Percentiles rank a stretch among this genome's conserved stretches.
These are phyloP conservation scores for Mycena latifolia DNA, from an alignment of 768 basidiomycete genomes.

Conservation along the genomic window DNA sequence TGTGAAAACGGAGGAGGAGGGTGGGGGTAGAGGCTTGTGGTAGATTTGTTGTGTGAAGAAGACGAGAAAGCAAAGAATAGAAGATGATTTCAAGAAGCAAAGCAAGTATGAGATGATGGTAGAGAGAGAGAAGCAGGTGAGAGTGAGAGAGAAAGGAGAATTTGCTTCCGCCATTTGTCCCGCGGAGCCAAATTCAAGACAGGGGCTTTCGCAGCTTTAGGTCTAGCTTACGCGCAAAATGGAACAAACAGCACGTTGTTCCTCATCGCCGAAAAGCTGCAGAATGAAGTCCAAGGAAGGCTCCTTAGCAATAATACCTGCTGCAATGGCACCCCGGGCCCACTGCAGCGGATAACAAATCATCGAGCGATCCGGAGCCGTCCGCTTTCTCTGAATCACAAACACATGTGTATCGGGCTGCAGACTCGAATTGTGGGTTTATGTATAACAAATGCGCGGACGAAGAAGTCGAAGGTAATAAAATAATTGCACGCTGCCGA, in stretches of 20 bases:
- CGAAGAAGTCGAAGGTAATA: constrained; percentile 24
- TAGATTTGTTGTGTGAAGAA: neutral
- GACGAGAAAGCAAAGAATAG: neutral
- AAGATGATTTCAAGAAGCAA: neutral
- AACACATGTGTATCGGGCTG: neutral
- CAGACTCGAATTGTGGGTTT: neutral
- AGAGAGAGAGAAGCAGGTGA: neutral
- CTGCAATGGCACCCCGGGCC: too few relatives aligned
- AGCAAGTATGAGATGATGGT: neutral
- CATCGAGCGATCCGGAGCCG: too few relatives aligned
- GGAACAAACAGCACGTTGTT: too few relatives aligned
- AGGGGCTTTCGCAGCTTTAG: neutral
- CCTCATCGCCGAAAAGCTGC: too few relatives aligned
- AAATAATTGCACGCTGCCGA: constrained; percentile 24
- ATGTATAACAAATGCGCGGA: constrained; percentile 12
- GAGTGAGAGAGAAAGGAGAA: neutral
- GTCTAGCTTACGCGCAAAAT: too few relatives aligned
- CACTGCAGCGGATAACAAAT: too few relatives aligned
- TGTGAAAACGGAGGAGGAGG: neutral
- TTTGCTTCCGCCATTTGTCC: neutral
- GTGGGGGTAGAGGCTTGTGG: neutral
- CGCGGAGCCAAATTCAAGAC: neutral
- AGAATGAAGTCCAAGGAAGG: too few relatives aligned
- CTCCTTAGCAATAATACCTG: too few relatives aligned
- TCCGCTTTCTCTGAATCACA: too few relatives aligned